Conservation (phyloP, 257 asterid genomes). For the Fraxinus americana region DNA sequence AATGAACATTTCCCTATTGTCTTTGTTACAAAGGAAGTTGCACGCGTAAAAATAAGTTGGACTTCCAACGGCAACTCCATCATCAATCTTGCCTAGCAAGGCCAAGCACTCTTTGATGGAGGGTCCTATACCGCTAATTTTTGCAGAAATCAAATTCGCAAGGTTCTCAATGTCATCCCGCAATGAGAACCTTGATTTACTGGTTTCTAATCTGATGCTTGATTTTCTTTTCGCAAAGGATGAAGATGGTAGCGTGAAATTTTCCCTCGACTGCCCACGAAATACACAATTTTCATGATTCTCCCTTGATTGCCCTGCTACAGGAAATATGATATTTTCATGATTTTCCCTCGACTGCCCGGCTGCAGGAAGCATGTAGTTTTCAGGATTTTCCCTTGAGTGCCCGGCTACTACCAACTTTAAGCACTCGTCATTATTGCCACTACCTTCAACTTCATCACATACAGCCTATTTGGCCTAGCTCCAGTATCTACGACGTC, state of each 20-base stretch:
- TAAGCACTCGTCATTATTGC: neutral
- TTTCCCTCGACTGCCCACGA: neutral
- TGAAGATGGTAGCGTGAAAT: neutral
- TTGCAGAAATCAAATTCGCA: neutral
- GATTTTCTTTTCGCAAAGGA: neutral
- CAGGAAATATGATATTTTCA: neutral
- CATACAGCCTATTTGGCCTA: neutral
- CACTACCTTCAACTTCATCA: conserved; percentile 3
- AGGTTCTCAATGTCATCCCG: conserved; percentile 6
- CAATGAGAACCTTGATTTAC: conserved; percentile 2
- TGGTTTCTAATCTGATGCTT: neutral
- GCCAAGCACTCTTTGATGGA: neutral
- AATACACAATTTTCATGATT: neutral
- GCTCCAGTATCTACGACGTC: neutral
- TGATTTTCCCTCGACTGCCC: neutral
- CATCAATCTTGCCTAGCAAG: conserved; percentile 5
- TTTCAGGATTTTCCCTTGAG: neutral
- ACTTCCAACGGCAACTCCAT: neutral
- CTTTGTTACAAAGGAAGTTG: conserved; percentile 5
- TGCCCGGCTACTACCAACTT: neutral
- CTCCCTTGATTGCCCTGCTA: neutral
- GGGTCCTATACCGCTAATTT: neutral
- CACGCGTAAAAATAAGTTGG: neutral
- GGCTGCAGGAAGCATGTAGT: neutral
- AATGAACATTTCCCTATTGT: neutral